Evolutionary conservation across 805 yeast genomes (phyloP).

Genomic region (Debaryomyces castellii): DNA sequence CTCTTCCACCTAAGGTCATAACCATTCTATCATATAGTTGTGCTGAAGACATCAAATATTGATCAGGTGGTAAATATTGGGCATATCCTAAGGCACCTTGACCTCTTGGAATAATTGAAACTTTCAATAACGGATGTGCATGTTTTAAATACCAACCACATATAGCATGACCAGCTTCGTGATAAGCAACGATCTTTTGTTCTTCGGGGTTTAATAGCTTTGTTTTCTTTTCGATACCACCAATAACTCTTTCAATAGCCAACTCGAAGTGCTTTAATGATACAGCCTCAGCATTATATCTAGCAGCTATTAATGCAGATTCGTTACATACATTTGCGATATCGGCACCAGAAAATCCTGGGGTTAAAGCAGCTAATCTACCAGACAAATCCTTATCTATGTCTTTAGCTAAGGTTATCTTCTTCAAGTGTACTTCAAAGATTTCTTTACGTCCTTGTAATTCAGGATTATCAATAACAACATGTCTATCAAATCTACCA

Average conservation of each 20-base stretch:
- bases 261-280: slow-evolving; percentile 82
- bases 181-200: slow-evolving; percentile 89
- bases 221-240: slow-evolving; percentile 90
- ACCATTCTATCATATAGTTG: slow-evolving; percentile 89
- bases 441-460: slow-evolving; percentile 93
- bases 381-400: slow-evolving; percentile 64
- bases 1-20: slow-evolving; percentile 97
- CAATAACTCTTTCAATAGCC: slow-evolving; percentile 96
- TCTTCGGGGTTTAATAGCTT: slow-evolving; percentile 83
- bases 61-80: slow-evolving; percentile 93
- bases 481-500: slow-evolving; percentile 95
- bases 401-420: slow-evolving; percentile 56
- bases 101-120: slow-evolving; percentile 95
- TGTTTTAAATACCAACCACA: slow-evolving; percentile 93
- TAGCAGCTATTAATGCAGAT: slow-evolving; percentile 95
- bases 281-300: slow-evolving; percentile 71
- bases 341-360: slow-evolving; percentile 98
- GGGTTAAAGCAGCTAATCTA: slow-evolving; percentile 90
- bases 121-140: slow-evolving; percentile 94
- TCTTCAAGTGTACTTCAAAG: slow-evolving; percentile 79
- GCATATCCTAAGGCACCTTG: slow-evolving; percentile 98
- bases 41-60: slow-evolving; percentile 69
- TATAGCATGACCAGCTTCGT: slow-evolving; percentile 98
- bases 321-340: slow-evolving; percentile 96
- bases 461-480: slow-evolving; percentile 89